These are phyloP conservation scores for Sicyos baderoa DNA, from an alignment of 306 rosid genomes.

Conservation along the genomic window DNA sequence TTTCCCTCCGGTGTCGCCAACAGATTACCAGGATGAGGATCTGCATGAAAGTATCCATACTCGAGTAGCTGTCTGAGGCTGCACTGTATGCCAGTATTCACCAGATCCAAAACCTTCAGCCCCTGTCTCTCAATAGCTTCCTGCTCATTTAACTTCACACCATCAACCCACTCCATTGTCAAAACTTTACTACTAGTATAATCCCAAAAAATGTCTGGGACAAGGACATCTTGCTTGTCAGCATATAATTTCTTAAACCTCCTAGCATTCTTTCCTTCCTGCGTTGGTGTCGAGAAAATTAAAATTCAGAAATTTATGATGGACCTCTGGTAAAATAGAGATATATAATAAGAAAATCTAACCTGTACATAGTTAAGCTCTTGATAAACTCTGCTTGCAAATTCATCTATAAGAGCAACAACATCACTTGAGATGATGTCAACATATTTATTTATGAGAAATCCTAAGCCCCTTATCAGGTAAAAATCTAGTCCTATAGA, in stretches of 20 bases:
- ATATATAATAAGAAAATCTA: conserved; percentile 24
- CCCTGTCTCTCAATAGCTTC: conserved; percentile 89
- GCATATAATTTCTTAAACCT: conserved; percentile 82
- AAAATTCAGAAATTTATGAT: conserved; percentile 47
- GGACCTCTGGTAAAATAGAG: neutral
- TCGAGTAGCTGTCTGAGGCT: conserved; percentile 90
- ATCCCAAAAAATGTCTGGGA: conserved; percentile 93
- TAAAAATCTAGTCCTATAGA: conserved; percentile 87
- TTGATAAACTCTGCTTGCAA: conserved; percentile 83
- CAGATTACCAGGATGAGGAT: conserved; percentile 99
- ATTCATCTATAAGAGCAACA: conserved; percentile 81
- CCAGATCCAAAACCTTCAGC: conserved; percentile 70
- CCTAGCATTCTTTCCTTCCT: conserved; percentile 94
- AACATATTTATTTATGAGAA: conserved; percentile 71
- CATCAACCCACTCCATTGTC: conserved; percentile 92
- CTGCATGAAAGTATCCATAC: conserved; percentile 95
- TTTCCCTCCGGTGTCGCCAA: conserved; percentile 93
- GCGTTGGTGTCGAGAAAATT: conserved; percentile 77
- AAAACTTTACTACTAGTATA: conserved; percentile 73
- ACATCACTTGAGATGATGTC: conserved; percentile 70
- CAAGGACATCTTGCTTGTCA: conserved; percentile 77
- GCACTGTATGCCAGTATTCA: conserved; percentile 81
- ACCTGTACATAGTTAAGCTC: conserved; percentile 99
- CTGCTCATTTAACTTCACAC: conserved; percentile 85
- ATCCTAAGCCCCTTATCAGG: conserved; percentile 66